Percentiles rank a stretch among this genome's conserved stretches.
phyloP scores from a whole-genome alignment of 2,329 filamentous ascomycete genomes.

The Pseudocercospora fuligena region DNA sequence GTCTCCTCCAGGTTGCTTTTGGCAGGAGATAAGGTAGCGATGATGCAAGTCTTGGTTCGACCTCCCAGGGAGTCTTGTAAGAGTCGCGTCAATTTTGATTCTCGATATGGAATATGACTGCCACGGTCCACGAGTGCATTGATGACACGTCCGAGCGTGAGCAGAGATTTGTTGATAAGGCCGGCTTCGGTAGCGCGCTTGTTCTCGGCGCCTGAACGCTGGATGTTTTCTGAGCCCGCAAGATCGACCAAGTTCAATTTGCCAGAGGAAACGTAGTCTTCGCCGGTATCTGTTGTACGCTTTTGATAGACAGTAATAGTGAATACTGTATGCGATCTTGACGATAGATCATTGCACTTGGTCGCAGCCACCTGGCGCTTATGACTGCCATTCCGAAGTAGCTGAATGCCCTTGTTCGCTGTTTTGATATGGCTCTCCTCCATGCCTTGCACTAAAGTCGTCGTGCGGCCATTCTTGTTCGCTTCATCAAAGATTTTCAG shows the following conservation, averaged over 20 bases:
- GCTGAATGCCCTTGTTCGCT: slow-evolving; percentile 82
- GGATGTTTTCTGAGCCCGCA: slow-evolving; percentile 96
- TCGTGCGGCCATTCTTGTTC: slow-evolving; percentile 79
- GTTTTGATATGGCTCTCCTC: slow-evolving; percentile 92
- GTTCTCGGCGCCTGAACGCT: slow-evolving; percentile 95
- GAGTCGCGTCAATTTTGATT: slow-evolving; percentile 93
- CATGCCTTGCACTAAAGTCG: slow-evolving; percentile 94
- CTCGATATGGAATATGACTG: slow-evolving; percentile 87
- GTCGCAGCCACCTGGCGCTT: slow-evolving; percentile 98
- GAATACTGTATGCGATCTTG: slow-evolving; percentile 95
- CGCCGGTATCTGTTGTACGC: slow-evolving; percentile 76
- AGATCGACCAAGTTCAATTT: slow-evolving; percentile 97
- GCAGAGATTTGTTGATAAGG: slow-evolving; percentile 94
- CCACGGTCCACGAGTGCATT: slow-evolving; percentile 92
- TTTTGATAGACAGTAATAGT: slow-evolving; percentile 93
- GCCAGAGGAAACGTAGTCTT: slow-evolving; percentile 87
- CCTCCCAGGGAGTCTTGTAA: slow-evolving; percentile 96
- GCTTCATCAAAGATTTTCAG: slow-evolving; percentile 95
- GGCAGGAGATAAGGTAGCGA: slow-evolving; percentile 92
- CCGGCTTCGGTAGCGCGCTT: slow-evolving; percentile 95
- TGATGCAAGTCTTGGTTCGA: slow-evolving; percentile 96
- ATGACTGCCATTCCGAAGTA: slow-evolving; percentile 86
- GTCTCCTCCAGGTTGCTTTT: slow-evolving; percentile 97
- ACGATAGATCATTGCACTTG: slow-evolving; percentile 99
- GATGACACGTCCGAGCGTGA: slow-evolving; percentile 94